A percentile compares a stretch with the other conserved stretches of the same genome.
Evolutionary conservation across 148 eudicot genomes (phyloP).

Genomic region (Nepenthes mirabilis): DNA sequence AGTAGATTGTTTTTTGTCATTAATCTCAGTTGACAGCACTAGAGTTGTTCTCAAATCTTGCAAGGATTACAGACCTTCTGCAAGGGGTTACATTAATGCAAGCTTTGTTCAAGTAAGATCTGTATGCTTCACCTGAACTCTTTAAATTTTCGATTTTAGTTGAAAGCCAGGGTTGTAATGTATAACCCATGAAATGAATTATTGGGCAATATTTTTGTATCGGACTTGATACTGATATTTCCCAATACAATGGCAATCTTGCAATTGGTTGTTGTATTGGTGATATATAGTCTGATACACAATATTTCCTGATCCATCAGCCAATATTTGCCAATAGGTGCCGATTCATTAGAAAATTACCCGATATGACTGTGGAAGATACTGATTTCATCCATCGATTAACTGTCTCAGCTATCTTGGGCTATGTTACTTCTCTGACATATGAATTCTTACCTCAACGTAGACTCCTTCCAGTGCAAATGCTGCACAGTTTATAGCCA

Average conservation of each 20-base stretch:
- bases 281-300: no score
- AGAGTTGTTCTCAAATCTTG: conserved; percentile 72
- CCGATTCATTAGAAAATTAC: no score
- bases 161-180: neutral
- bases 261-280: neutral
- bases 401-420: no score
- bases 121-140: conserved; percentile 1
- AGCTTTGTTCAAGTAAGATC: conserved; percentile 53
- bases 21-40: conserved; percentile 57
- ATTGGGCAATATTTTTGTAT: neutral
- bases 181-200: no score
- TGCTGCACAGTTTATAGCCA: conserved; percentile 78
- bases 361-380: no score
- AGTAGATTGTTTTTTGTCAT: conserved; percentile 5
- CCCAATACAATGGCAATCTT: neutral
- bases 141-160: neutral
- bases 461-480: conserved; percentile 49
- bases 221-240: neutral
- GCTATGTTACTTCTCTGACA: conserved; percentile 4
- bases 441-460: conserved; percentile 13
- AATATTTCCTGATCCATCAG: no score
- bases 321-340: no score
- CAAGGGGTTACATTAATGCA: conserved; percentile 87
- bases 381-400: no score
- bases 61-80: conserved; percentile 65